phyloP scores from a whole-genome alignment of 352 stramenopile genomes.

The Globisporangium middletonii region DNA sequence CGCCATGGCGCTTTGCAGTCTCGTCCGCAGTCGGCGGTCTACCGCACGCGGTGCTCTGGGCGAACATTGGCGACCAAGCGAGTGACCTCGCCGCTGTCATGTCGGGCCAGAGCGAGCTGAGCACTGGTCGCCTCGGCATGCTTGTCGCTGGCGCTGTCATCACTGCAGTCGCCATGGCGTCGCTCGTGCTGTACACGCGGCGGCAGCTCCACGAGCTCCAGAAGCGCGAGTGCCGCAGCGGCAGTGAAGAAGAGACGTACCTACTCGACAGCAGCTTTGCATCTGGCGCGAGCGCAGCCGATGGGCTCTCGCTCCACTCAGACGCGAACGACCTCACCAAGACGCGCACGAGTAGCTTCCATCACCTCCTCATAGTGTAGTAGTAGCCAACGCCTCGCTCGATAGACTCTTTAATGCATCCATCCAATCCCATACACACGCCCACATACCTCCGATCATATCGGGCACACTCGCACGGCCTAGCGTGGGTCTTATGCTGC shows the following conservation, averaged over 20 bases:
- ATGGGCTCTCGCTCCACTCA: conserved; percentile 2
- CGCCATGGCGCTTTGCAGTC: conserved; percentile 41
- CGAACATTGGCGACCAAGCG: conserved; percentile 61
- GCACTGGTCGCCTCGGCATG: conserved; percentile 32
- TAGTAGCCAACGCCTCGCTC: not conserved
- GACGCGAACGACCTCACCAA: conserved; percentile 15
- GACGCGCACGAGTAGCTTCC: conserved; percentile 26
- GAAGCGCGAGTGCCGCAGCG: conserved; percentile 47
- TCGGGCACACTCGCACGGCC: too few relatives aligned
- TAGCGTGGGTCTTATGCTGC: too few relatives aligned
- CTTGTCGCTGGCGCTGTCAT: conserved; percentile 32
- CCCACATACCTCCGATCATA: too few relatives aligned
- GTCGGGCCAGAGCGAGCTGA: conserved; percentile 43
- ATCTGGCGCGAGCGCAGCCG: not conserved
- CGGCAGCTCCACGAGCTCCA: conserved; percentile 52
- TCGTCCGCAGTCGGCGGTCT: conserved; percentile 48
- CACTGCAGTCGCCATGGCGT: conserved; percentile 45
- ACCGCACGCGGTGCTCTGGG: conserved; percentile 64
- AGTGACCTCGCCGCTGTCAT: conserved; percentile 61
- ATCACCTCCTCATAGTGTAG: conserved; percentile 2
- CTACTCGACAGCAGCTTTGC: conserved; percentile 5
- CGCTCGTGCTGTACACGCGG: conserved; percentile 63
- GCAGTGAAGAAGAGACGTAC: conserved; percentile 35
- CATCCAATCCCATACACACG: too few relatives aligned
- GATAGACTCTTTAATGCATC: too few relatives aligned